These are phyloP conservation scores for Passalora sequoiae DNA, from an alignment of 2,329 filamentous ascomycete genomes.

Conservation along the genomic window DNA sequence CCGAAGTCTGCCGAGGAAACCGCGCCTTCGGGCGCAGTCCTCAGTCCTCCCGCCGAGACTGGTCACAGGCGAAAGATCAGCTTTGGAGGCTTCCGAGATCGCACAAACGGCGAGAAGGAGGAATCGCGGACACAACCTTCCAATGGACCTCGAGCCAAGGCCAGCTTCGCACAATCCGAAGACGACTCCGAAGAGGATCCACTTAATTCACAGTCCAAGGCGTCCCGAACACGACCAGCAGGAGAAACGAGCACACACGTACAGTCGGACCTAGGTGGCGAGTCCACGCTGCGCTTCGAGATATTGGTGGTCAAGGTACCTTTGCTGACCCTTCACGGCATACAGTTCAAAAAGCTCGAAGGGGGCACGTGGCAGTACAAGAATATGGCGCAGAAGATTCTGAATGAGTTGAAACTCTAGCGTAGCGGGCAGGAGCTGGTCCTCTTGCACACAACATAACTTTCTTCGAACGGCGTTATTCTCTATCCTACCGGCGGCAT, in stretches of 20 bases:
- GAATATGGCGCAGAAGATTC: constrained; percentile 93
- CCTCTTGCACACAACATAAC: constrained; percentile 3
- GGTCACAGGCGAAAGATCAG: constrained; percentile 75
- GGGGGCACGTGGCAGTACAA: constrained; percentile 99
- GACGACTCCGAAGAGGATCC: constrained; percentile 31
- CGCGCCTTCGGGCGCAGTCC: constrained; percentile 53
- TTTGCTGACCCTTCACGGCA: constrained; percentile 82
- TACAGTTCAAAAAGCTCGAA: constrained; percentile 95
- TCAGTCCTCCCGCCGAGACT: constrained; percentile 40
- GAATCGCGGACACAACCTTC: constrained; percentile 43
- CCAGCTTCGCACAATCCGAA: constrained; percentile 69
- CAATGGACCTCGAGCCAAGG: constrained; percentile 56
- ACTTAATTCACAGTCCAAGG: constrained; percentile 24
- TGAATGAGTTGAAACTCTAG: constrained; percentile 75
- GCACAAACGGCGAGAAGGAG: constrained; percentile 59
- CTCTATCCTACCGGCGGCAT: background rate
- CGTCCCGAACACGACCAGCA: constrained; percentile 45
- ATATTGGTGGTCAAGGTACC: constrained; percentile 98
- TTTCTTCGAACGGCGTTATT: background rate
- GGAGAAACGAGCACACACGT: constrained; percentile 91
- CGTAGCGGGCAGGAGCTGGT: constrained; percentile 7
- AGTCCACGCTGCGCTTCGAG: constrained; percentile 82
- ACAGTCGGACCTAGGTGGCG: constrained; percentile 79
- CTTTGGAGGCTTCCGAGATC: constrained; percentile 65
- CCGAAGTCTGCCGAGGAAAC: constrained; percentile 55